A percentile compares a stretch with the other conserved stretches of the same genome.
Evolutionary conservation across 2,329 filamentous ascomycete species (phyloP).

Genomic region (Fusarium pilosicola): DNA sequence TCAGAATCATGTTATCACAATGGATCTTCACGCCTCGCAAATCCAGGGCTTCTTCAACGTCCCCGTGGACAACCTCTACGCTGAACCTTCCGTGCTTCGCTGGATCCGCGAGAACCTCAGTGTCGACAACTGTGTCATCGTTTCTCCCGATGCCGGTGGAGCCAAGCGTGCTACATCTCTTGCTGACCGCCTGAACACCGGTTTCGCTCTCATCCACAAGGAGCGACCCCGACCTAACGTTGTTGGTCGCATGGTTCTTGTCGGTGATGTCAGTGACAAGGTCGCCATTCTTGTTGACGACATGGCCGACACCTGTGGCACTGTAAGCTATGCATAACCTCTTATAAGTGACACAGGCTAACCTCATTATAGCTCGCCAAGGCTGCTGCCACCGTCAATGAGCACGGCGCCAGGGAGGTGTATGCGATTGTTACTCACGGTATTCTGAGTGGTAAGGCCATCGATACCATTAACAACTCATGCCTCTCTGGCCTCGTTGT

Average conservation of each 20-base stretch:
- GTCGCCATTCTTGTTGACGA: conserved; percentile 97
- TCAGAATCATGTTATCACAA: conserved; percentile 77
- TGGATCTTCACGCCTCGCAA: conserved; percentile 94
- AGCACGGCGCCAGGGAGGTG: conserved; percentile 86
- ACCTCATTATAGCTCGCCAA: conserved; percentile 65
- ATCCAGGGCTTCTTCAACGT: conserved; percentile 96
- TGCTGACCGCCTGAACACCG: conserved; percentile 88
- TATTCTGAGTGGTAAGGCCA: conserved; percentile 87
- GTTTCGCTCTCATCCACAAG: conserved; percentile 96
- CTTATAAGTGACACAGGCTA: conserved; percentile 3
- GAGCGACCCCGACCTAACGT: conserved; percentile 88
- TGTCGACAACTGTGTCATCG: conserved; percentile 87
- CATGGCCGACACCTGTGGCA: conserved; percentile 97
- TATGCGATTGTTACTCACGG: conserved; percentile 97
- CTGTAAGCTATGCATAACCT: conserved; percentile 51
- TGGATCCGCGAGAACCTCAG: conserved; percentile 91
- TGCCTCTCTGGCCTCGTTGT: conserved; percentile 83
- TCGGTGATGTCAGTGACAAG: conserved; percentile 90
- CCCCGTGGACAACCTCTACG: conserved; percentile 82
- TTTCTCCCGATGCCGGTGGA: conserved; percentile 93
- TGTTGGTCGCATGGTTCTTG: conserved; percentile 91
- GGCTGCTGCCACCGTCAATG: conserved; percentile 87
- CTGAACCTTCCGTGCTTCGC: conserved; percentile 88
- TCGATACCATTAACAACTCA: conserved; percentile 84
- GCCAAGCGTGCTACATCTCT: conserved; percentile 95